Conservation (phyloP, 169 alveolate species). For the Plasmodium gallinaceum region DNA sequence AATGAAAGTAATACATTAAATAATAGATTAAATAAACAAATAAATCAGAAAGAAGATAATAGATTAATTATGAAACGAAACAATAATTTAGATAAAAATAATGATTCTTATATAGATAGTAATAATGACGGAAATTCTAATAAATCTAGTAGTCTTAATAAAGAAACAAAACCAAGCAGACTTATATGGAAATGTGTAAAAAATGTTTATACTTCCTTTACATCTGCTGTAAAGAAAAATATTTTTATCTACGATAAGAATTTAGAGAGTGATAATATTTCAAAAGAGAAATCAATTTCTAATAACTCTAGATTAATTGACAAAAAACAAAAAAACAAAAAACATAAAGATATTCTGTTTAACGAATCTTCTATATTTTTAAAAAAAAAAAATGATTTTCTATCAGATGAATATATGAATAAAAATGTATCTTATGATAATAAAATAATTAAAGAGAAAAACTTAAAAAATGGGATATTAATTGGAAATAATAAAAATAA, state of each 20-base stretch:
- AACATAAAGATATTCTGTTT: background rate
- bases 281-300: constrained; percentile 14
- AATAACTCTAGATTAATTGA: constrained; percentile 27
- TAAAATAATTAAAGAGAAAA: background rate
- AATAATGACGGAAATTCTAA: background rate
- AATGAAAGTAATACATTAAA: background rate
- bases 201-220: constrained; percentile 34
- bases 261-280: background rate
- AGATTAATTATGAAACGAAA: background rate
- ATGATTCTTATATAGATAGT: background rate
- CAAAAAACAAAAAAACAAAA: constrained; percentile 29
- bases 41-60: background rate
- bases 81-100: background rate
- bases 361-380: constrained; percentile 1
- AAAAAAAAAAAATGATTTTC: background rate
- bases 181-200: constrained; percentile 46
- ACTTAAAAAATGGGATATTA: background rate
- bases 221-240: constrained; percentile 50
- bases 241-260: constrained; percentile 20
- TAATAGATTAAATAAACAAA: background rate
- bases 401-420: background rate
- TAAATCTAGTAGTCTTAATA: background rate
- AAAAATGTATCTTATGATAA: background rate
- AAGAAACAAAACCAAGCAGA: background rate
- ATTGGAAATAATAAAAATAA: background rate